Evolutionary conservation across 2,329 filamentous ascomycete species (phyloP).

Genomic region (Elsinoe arachidis): DNA sequence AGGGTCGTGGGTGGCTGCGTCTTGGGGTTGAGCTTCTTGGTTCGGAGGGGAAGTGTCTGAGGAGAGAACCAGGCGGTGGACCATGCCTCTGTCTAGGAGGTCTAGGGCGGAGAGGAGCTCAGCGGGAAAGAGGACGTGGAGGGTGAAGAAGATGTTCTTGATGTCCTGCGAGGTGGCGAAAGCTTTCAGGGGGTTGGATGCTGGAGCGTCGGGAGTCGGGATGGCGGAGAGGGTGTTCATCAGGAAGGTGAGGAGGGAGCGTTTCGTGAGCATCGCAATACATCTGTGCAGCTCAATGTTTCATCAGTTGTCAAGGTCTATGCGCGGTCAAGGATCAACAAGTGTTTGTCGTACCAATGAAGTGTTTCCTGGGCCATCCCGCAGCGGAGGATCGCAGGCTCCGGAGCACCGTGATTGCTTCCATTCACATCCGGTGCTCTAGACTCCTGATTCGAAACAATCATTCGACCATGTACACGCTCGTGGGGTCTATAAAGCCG

Average conservation of each 20-base stretch:
- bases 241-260: conserved; percentile 22
- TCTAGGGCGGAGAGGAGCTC: conserved; percentile 78
- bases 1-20: not conserved
- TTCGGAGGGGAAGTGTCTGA: not conserved
- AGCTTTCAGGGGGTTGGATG: conserved; percentile 36
- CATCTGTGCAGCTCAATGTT: not conserved
- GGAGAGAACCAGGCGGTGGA: conserved; percentile 43
- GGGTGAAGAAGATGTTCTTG: conserved; percentile 55
- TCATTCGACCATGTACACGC: too few relatives aligned
- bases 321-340: too few relatives aligned
- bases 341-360: too few relatives aligned
- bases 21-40: not conserved
- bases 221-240: conserved; percentile 22
- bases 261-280: conserved; percentile 5
- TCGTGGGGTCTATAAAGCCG: too few relatives aligned
- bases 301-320: too few relatives aligned
- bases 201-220: conserved; percentile 21
- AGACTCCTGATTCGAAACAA: too few relatives aligned
- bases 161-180: conserved; percentile 18
- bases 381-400: too few relatives aligned
- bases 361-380: too few relatives aligned
- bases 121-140: conserved; percentile 77
- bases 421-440: too few relatives aligned
- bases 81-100: conserved; percentile 68
- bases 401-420: too few relatives aligned